Conservation (phyloP, 768 basidiomycete genomes). For the Trametes punicea region DNA sequence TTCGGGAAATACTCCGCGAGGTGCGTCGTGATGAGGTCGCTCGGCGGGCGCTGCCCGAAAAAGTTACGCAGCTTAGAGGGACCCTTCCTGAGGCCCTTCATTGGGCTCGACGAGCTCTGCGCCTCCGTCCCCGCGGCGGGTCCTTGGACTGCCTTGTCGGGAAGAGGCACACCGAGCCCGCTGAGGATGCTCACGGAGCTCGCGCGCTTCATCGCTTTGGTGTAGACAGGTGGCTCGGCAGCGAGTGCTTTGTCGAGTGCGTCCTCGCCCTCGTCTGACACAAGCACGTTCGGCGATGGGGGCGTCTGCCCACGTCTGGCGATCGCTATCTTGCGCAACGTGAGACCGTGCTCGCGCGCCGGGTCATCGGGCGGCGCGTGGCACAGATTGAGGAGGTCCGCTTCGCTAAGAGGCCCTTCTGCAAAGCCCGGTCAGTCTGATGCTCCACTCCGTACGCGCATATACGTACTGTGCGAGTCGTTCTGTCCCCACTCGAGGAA, state of each 20-base stretch:
- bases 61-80: constrained; percentile 87
- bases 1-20: constrained; percentile 93
- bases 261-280: constrained; percentile 37
- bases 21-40: constrained; percentile 94
- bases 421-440: neutral
- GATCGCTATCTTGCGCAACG: constrained; percentile 55
- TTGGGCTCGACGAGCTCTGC: constrained; percentile 33
- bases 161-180: constrained; percentile 84
- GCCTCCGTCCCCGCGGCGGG: constrained; percentile 33
- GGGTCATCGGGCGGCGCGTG: constrained; percentile 77
- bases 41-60: constrained; percentile 96
- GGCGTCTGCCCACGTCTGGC: constrained; percentile 38
- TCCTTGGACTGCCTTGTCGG: constrained; percentile 59
- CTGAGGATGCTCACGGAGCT: constrained; percentile 94
- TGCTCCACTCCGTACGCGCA: neutral
- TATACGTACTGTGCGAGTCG: constrained; percentile 49
- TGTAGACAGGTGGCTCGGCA: constrained; percentile 19
- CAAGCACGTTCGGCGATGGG: constrained; percentile 45
- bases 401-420: constrained; percentile 79
- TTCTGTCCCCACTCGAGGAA: constrained; percentile 61
- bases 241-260: constrained; percentile 16
- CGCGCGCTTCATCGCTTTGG: constrained; percentile 76
- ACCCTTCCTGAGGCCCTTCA: constrained; percentile 23
- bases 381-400: constrained; percentile 78
- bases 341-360: constrained; percentile 74